Percentiles rank a stretch among this genome's conserved stretches.
Evolutionary conservation across 1,284 basidiomycete species (phyloP).

Genomic region (Gomphus bonarii): DNA sequence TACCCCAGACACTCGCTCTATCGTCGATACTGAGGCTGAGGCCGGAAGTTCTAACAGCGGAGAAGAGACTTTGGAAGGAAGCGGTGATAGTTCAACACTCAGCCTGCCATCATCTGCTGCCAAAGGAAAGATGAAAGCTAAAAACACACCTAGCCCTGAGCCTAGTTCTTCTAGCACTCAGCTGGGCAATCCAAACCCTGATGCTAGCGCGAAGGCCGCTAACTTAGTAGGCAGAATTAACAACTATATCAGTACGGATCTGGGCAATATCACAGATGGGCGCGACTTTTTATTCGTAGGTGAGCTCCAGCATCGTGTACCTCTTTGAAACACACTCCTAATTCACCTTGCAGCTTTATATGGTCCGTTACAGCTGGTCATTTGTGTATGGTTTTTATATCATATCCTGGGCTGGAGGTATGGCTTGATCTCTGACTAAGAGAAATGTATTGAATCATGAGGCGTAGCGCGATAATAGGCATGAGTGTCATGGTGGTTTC

Average conservation of each 20-base stretch:
- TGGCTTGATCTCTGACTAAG: constrained; percentile 10
- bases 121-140: constrained; percentile 18
- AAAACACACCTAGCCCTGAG: constrained; percentile 9
- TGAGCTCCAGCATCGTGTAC: constrained; percentile 15
- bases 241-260: constrained; percentile 41
- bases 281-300: constrained; percentile 31
- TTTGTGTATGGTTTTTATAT: constrained; percentile 35
- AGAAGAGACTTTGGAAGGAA: constrained; percentile 19
- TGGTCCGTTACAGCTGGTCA: constrained; percentile 25
- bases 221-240: constrained; percentile 51
- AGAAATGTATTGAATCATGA: background rate
- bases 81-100: constrained; percentile 18
- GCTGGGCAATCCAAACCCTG: background rate
- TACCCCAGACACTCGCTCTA: constrained; percentile 21
- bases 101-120: constrained; percentile 14
- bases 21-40: constrained; percentile 16
- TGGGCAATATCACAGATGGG: constrained; percentile 34
- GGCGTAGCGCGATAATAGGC: constrained; percentile 24
- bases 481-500: constrained; percentile 26
- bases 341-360: constrained; percentile 22
- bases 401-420: constrained; percentile 38
- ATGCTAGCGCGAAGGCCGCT: constrained; percentile 11
- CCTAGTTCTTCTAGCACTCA: background rate
- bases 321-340: constrained; percentile 18
- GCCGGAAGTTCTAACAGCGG: constrained; percentile 8